phyloP scores from a whole-genome alignment of 2,329 filamentous ascomycete genomes.

The Cytospora chrysosperma region DNA sequence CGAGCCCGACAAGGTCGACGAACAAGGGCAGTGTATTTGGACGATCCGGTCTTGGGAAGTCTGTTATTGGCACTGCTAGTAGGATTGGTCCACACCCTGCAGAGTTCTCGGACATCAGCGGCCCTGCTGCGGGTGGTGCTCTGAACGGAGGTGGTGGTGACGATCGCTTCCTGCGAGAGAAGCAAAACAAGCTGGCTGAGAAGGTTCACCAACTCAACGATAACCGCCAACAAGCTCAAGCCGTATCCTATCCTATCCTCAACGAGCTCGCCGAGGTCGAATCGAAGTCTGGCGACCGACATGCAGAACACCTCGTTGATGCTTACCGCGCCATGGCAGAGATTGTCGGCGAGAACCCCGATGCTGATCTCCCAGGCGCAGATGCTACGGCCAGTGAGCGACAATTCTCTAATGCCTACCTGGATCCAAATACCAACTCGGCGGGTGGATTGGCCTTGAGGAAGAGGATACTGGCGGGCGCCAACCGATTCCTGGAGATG shows the following conservation, averaged over 20 bases:
- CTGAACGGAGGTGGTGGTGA: conserved; percentile 55
- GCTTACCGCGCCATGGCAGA: conserved; percentile 79
- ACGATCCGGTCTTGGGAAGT: conserved; percentile 71
- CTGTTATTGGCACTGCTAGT: conserved; percentile 80
- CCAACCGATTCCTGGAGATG: conserved; percentile 75
- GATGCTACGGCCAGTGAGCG: conserved; percentile 70
- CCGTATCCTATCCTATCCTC: conserved; percentile 66
- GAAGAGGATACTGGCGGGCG: conserved; percentile 77
- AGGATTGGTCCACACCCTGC: conserved; percentile 63
- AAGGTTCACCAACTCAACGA: conserved; percentile 78
- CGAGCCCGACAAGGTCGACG: conserved; percentile 32
- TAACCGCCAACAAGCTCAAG: conserved; percentile 60
- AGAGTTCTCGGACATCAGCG: conserved; percentile 67
- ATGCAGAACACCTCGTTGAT: conserved; percentile 73
- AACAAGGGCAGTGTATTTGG: conserved; percentile 58
- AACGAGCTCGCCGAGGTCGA: conserved; percentile 76
- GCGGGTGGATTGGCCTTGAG: conserved; percentile 64
- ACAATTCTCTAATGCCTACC: conserved; percentile 72
- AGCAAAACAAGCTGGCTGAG: conserved; percentile 77
- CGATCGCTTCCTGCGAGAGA: conserved; percentile 76
- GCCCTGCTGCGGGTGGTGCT: conserved; percentile 47
- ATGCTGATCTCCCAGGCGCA: conserved; percentile 57
- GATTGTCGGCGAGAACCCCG: conserved; percentile 71
- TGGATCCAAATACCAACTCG: conserved; percentile 71
- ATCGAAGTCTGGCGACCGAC: conserved; percentile 64